Evolutionary conservation across 1,139 yeast genomes (phyloP).

Genomic region (Pneumocystis wakefieldiae): DNA sequence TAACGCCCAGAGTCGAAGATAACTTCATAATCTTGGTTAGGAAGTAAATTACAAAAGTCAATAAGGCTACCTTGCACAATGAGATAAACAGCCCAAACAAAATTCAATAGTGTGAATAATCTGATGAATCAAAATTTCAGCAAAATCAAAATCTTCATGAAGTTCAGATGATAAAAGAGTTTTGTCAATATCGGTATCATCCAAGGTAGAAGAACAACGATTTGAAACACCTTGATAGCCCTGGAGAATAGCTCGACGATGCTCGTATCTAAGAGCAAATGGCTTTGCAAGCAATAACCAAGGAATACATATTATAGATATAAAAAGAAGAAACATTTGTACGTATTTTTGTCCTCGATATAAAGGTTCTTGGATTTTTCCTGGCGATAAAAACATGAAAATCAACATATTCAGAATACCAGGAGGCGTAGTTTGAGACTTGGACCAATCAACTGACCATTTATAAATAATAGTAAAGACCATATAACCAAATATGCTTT

Average conservation of each 20-base stretch:
- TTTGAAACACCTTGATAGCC: conserved; percentile 20
- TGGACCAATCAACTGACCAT: conserved; percentile 90
- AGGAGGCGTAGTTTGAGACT: conserved; percentile 64
- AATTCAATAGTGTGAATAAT: conserved; percentile 97
- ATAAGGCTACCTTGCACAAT: conserved; percentile 91
- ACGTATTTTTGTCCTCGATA: conserved; percentile 73
- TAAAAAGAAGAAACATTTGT: conserved; percentile 54
- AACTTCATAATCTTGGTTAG: not conserved
- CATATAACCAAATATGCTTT: conserved; percentile 84
- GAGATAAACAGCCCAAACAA: conserved; percentile 92
- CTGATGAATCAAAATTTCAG: conserved; percentile 93
- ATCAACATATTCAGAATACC: conserved; percentile 88
- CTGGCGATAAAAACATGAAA: conserved; percentile 91
- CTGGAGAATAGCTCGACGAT: conserved; percentile 22
- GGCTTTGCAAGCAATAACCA: conserved; percentile 87
- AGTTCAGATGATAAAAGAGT: conserved; percentile 19
- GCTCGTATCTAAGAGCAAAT: conserved; percentile 42
- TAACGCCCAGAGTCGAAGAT: conserved; percentile 36
- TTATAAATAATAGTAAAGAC: conserved; percentile 74
- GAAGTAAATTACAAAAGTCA: conserved; percentile 39
- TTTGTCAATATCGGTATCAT: conserved; percentile 23
- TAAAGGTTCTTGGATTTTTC: conserved; percentile 64
- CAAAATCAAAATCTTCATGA: conserved; percentile 46
- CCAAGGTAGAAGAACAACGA: conserved; percentile 17
- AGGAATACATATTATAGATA: conserved; percentile 85